phyloP scores from a whole-genome alignment of 306 rosid genomes.

The Ammopiptanthus mongolicus region DNA sequence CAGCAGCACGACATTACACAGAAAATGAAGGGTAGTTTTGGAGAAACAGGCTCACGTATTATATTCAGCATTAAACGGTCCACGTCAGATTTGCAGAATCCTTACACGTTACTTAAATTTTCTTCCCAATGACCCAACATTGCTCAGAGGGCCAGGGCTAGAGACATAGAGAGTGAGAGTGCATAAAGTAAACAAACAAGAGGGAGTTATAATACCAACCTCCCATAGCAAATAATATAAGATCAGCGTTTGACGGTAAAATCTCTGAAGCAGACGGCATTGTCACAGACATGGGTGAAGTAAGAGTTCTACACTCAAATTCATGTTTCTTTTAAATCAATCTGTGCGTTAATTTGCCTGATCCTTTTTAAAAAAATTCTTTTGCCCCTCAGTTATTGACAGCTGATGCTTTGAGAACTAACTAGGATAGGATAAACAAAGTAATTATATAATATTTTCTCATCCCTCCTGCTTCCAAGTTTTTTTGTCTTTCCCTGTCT shows the following conservation, averaged over 20 bases:
- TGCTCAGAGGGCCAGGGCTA: neutral
- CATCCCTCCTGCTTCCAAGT: neutral
- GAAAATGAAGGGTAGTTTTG: neutral
- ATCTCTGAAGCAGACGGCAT: constrained; percentile 5
- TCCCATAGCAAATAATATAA: neutral
- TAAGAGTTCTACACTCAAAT: constrained; percentile 29
- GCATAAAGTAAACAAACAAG: neutral
- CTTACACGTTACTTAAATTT: constrained; percentile 32
- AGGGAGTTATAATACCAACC: neutral
- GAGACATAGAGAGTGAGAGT: neutral
- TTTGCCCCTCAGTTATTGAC: neutral
- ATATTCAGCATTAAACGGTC: constrained; percentile 27
- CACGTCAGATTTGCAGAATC: constrained; percentile 50
- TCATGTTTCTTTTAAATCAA: neutral
- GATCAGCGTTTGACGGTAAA: neutral
- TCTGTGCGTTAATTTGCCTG: neutral
- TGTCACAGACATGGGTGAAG: constrained; percentile 56
- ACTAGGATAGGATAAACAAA: neutral
- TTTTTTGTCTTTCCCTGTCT: neutral
- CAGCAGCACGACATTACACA: too few relatives aligned
- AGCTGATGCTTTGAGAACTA: neutral
- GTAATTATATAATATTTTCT: neutral
- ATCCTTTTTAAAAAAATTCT: neutral
- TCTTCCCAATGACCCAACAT: neutral
- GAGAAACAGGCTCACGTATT: neutral